Percentiles rank a stretch among this genome's conserved stretches.
phyloP scores from a whole-genome alignment of 1,139 yeast species.

The Candida neerlandica region DNA sequence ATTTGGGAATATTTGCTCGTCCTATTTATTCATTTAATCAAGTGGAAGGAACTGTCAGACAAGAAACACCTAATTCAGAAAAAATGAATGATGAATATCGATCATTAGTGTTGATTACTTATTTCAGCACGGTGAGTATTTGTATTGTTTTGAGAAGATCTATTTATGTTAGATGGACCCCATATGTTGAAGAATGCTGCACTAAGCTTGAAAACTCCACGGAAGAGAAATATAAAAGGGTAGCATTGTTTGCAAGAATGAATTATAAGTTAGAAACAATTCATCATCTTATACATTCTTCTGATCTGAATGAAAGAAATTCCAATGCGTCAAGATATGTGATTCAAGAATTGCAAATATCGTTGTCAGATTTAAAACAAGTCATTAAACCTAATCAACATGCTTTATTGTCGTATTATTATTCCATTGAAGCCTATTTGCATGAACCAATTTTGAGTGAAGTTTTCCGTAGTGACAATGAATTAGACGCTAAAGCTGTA shows the following conservation, averaged over 20 bases:
- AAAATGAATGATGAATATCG: slow-evolving; percentile 25
- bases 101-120: slow-evolving; percentile 49
- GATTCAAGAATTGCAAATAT: slow-evolving; percentile 44
- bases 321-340: slow-evolving; percentile 32
- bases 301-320: slow-evolving; percentile 30
- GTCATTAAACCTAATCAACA: slow-evolving; percentile 43
- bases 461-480: slow-evolving; percentile 21
- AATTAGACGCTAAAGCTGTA: slow-evolving; percentile 32
- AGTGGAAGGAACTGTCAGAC: slow-evolving; percentile 35
- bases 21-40: slow-evolving; percentile 40
- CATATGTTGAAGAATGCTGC: slow-evolving; percentile 67
- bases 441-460: slow-evolving; percentile 60
- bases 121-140: slow-evolving; percentile 53
- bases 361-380: slow-evolving; percentile 38
- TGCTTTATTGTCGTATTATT: slow-evolving; percentile 52
- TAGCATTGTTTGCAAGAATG: slow-evolving; percentile 64
- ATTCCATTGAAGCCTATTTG: slow-evolving; percentile 72
- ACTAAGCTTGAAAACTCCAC: slow-evolving; percentile 41
- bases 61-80: slow-evolving; percentile 13
- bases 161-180: slow-evolving; percentile 58
- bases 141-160: slow-evolving; percentile 56
- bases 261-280: slow-evolving; percentile 65
- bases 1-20: slow-evolving; percentile 68
- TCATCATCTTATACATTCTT: slow-evolving; percentile 50
- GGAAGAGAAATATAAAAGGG: slow-evolving; percentile 30